A percentile compares a stretch with the other conserved stretches of the same genome.
Evolutionary conservation across 352 stramenopile genomes (phyloP).

Genomic region (Phytopythium montanum): DNA sequence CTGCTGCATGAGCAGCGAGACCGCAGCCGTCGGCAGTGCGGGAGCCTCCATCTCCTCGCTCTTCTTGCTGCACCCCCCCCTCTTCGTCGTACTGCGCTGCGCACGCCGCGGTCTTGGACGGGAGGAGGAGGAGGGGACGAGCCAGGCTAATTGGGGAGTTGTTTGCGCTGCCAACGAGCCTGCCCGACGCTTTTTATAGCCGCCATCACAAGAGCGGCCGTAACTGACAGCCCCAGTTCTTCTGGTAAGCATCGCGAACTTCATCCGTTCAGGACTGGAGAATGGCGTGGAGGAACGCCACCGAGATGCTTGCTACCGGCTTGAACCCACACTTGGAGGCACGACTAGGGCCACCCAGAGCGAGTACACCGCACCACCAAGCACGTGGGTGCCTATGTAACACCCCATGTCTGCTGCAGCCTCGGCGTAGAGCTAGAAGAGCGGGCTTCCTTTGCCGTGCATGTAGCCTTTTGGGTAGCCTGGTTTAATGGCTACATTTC

Average conservation of each 20-base stretch:
- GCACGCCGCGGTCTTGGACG: background rate
- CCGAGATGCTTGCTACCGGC: too few species aligned
- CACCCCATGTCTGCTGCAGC: background rate
- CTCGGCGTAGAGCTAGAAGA: background rate
- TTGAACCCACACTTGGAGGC: too few species aligned
- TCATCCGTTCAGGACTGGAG: background rate
- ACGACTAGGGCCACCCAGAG: too few species aligned
- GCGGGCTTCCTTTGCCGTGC: background rate
- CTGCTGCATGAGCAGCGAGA: constrained; percentile 79
- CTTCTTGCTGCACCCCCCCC: background rate
- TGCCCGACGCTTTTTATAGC: background rate
- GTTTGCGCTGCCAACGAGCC: background rate
- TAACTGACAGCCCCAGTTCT: background rate
- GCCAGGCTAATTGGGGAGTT: background rate
- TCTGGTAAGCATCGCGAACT: background rate
- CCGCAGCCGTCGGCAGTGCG: constrained; percentile 27
- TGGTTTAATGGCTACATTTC: too few species aligned
- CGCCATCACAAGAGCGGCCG: background rate
- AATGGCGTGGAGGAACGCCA: background rate
- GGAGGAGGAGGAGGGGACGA: background rate
- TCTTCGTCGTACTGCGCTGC: background rate
- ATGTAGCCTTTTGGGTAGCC: too few species aligned
- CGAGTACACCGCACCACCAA: too few species aligned
- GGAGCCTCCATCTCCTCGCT: constrained; percentile 32
- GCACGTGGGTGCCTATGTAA: too few species aligned